A percentile compares a stretch with the other conserved stretches of the same genome.
Evolutionary conservation across 345 rosid genomes (phyloP).

Genomic region (Populus simonii): DNA sequence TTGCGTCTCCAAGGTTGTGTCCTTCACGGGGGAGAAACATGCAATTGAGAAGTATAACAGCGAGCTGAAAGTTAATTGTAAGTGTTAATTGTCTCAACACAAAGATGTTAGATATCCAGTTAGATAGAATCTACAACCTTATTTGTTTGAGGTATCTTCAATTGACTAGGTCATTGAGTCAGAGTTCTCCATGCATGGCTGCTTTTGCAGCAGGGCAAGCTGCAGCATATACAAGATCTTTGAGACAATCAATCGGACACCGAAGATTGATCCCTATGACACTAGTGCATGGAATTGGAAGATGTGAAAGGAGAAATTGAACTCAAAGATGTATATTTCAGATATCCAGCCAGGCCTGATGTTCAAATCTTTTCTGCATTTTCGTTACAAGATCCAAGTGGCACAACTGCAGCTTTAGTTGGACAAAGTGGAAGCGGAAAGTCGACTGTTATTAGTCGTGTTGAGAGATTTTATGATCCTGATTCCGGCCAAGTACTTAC

Average conservation of each 20-base stretch:
- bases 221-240: slow-evolving; percentile 64
- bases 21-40: too few species aligned
- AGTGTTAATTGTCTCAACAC: too few species aligned
- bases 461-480: slow-evolving; percentile 75
- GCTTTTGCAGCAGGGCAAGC: slow-evolving; percentile 69
- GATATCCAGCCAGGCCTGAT: slow-evolving; percentile 71
- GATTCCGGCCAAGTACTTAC: slow-evolving; percentile 58
- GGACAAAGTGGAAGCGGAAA: slow-evolving; percentile 82
- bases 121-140: background rate
- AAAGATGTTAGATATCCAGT: too few species aligned
- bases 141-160: background rate
- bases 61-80: too few species aligned
- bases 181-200: slow-evolving; percentile 54
- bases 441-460: slow-evolving; percentile 59
- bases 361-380: slow-evolving; percentile 58
- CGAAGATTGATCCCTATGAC: slow-evolving; percentile 52
- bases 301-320: slow-evolving; percentile 54
- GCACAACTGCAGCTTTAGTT: slow-evolving; percentile 56
- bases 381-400: slow-evolving; percentile 47
- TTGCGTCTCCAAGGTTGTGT: too few species aligned
- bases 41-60: too few species aligned
- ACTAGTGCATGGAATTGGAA: slow-evolving; percentile 35
- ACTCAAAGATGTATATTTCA: slow-evolving; percentile 53
- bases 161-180: slow-evolving; percentile 47
- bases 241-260: slow-evolving; percentile 53